Evolutionary conservation across 2,329 filamentous ascomycete genomes (phyloP).

Genomic region (Coniochaeta sp.): DNA sequence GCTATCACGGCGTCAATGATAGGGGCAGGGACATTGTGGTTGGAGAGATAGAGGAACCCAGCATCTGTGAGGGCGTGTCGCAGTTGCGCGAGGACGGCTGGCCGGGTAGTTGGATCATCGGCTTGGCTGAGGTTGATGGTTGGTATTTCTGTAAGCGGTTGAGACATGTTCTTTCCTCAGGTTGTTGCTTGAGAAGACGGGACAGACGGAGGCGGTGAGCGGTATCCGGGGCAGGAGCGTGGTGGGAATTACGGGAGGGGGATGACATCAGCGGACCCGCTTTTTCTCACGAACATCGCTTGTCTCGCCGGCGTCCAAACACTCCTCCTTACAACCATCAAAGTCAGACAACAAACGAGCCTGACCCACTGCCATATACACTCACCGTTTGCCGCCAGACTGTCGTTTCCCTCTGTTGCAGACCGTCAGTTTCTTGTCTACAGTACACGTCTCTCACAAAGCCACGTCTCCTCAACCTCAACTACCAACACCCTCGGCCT

Average conservation of each 20-base stretch:
- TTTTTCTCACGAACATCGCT: not conserved
- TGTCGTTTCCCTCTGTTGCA: too few relatives aligned
- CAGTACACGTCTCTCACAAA: not conserved
- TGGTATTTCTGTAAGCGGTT: not conserved
- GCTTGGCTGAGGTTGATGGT: not conserved
- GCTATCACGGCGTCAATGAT: conserved; percentile 29
- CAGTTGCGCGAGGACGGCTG: conserved; percentile 15
- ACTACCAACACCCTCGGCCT: not conserved
- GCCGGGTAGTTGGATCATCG: not conserved
- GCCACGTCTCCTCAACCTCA: not conserved
- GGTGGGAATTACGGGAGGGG: too few relatives aligned
- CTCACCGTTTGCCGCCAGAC: too few relatives aligned
- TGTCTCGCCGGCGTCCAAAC: not conserved
- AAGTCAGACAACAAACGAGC: too few relatives aligned
- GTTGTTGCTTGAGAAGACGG: too few relatives aligned
- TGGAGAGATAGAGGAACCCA: conserved; percentile 46
- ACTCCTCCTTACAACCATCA: too few relatives aligned
- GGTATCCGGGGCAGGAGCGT: too few relatives aligned
- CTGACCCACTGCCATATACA: too few relatives aligned
- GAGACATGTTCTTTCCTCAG: not conserved
- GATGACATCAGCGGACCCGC: not conserved
- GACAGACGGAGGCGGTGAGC: too few relatives aligned
- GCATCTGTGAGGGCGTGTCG: conserved; percentile 40
- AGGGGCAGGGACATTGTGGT: conserved; percentile 35
- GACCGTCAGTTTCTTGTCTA: too few relatives aligned